phyloP scores from a whole-genome alignment of 108 stramenopile species.

The Heterococcus sp. region DNA sequence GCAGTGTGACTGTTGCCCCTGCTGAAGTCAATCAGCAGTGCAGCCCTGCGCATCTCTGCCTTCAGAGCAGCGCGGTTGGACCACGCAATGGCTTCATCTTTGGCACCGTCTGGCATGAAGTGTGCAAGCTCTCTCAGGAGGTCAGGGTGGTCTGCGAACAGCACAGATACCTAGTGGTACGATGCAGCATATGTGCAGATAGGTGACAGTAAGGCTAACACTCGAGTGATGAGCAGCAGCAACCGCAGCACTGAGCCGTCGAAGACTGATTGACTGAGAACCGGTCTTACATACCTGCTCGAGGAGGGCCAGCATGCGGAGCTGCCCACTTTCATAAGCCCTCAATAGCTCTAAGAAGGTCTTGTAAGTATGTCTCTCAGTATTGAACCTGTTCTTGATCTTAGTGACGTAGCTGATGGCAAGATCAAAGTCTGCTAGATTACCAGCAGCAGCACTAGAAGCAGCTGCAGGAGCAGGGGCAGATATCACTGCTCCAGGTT shows the following conservation, averaged over 20 bases:
- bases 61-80: slow-evolving; percentile 81
- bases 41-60: slow-evolving; percentile 67
- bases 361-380: slow-evolving; percentile 73
- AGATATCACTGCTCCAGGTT: too few relatives aligned
- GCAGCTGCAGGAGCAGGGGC: too few relatives aligned
- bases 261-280: not conserved
- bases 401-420: slow-evolving; percentile 97
- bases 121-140: slow-evolving; percentile 95
- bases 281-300: slow-evolving; percentile 9
- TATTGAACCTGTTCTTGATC: slow-evolving; percentile 88
- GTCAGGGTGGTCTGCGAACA: slow-evolving; percentile 97
- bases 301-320: slow-evolving; percentile 46
- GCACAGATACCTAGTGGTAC: slow-evolving; percentile 71
- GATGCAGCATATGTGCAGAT: too few relatives aligned
- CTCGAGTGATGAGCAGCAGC: too few relatives aligned
- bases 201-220: too few relatives aligned
- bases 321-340: slow-evolving; percentile 97
- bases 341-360: slow-evolving; percentile 97
- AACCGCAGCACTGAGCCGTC: not conserved
- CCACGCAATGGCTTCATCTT: slow-evolving; percentile 88
- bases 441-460: not conserved
- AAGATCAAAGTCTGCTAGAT: slow-evolving; percentile 92
- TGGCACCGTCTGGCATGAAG: slow-evolving; percentile 97
- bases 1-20: not conserved
- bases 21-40: not conserved